These are phyloP conservation scores for Capsella bursapastoris DNA, from an alignment of 345 rosid species.

Conservation along the genomic window DNA sequence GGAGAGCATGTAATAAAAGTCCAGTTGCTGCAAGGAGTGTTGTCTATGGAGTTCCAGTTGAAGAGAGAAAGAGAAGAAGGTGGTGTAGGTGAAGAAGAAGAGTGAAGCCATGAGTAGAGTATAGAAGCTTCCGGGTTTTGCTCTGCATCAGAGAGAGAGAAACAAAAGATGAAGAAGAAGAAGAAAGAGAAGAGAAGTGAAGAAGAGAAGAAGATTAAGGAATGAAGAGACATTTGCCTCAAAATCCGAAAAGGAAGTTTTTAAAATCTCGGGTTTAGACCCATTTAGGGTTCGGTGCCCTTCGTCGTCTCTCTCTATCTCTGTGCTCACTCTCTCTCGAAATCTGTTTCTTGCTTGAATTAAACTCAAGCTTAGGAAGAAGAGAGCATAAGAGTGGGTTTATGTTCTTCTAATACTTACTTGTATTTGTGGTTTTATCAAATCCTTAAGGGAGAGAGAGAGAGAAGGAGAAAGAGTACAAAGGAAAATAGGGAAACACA, in stretches of 20 bases:
- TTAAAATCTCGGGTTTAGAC: constrained; percentile 69
- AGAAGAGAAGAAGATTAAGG: constrained; percentile 39
- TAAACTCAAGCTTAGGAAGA: constrained; percentile 56
- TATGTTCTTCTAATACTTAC: constrained; percentile 18
- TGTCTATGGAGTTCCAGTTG: constrained; percentile 68
- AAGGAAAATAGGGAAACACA: constrained; percentile 47
- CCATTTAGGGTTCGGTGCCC: constrained; percentile 59
- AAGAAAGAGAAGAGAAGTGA: constrained; percentile 42
- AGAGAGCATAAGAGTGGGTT: constrained; percentile 32
- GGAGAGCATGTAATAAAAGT: constrained; percentile 72
- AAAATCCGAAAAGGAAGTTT: constrained; percentile 52
- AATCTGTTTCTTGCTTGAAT: constrained; percentile 60
- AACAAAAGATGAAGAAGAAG: constrained; percentile 38
- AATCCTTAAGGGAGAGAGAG: neutral
- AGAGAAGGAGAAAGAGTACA: constrained; percentile 40
- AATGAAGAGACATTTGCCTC: constrained; percentile 72
- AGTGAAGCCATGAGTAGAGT: constrained; percentile 73
- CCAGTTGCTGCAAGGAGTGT: constrained; percentile 83
- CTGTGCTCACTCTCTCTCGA: constrained; percentile 37
- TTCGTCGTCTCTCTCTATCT: constrained; percentile 35
- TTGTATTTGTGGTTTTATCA: neutral
- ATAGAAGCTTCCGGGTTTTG: constrained; percentile 61
- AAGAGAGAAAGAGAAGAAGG: constrained; percentile 52
- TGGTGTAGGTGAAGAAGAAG: constrained; percentile 44
- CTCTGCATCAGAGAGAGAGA: constrained; percentile 47